These are phyloP conservation scores for Apiospora marii DNA, from an alignment of 2,329 filamentous ascomycete genomes.

Conservation along the genomic window DNA sequence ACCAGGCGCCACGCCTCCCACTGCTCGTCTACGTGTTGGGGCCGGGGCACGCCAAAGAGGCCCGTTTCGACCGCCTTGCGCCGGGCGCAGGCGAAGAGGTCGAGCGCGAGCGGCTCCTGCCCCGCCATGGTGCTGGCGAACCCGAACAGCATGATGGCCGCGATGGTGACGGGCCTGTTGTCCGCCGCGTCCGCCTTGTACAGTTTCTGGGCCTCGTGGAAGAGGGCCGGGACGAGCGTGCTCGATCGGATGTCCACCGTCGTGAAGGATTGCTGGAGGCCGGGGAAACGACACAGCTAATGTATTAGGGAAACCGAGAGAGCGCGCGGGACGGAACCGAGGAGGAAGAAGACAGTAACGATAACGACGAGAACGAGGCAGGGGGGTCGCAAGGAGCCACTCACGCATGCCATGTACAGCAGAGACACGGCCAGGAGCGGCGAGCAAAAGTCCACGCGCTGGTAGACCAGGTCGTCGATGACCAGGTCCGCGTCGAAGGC, in stretches of 20 bases:
- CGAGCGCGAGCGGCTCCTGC: not conserved
- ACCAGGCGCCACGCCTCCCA: not conserved
- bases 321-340: not conserved
- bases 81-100: not conserved
- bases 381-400: not conserved
- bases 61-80: not conserved
- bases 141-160: not conserved
- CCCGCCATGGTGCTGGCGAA: not conserved
- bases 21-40: not conserved
- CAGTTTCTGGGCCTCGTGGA: not conserved
- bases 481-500: conserved; percentile 42
- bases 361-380: not conserved
- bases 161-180: not conserved
- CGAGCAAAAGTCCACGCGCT: conserved; percentile 30
- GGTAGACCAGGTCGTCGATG: conserved; percentile 29
- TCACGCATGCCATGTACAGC: conserved; percentile 31
- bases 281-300: not conserved
- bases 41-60: conserved; percentile 19
- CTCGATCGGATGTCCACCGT: not conserved
- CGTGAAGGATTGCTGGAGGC: not conserved
- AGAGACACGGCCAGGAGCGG: conserved; percentile 29
- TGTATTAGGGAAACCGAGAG: not conserved
- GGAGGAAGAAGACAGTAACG: not conserved
- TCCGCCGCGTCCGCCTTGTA: not conserved
- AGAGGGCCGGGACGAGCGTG: not conserved